Evolutionary conservation across 2,329 filamentous ascomycete species (phyloP).

Genomic region (Fusarium sp.): DNA sequence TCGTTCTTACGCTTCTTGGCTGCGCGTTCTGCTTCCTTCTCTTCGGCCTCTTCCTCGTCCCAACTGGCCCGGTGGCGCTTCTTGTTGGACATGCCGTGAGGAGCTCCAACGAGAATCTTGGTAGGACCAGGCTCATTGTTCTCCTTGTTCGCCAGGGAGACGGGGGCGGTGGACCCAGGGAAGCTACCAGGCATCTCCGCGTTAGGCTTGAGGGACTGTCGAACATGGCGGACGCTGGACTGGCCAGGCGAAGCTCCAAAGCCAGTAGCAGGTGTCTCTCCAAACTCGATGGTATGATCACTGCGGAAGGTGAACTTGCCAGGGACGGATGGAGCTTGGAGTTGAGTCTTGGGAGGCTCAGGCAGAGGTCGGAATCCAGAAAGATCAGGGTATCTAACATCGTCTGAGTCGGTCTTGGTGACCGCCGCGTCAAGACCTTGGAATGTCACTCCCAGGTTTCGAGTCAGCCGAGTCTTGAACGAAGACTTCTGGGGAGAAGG

Average conservation of each 20-base stretch:
- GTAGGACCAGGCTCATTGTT: slow-evolving; percentile 58
- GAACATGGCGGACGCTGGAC: slow-evolving; percentile 70
- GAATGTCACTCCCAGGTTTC: slow-evolving; percentile 43
- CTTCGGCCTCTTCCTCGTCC: slow-evolving; percentile 67
- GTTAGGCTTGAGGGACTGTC: slow-evolving; percentile 60
- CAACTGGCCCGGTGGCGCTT: slow-evolving; percentile 70
- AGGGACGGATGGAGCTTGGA: slow-evolving; percentile 57
- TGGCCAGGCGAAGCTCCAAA: slow-evolving; percentile 71
- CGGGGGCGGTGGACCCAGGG: slow-evolving; percentile 51
- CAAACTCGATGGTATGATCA: slow-evolving; percentile 73
- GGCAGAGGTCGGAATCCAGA: slow-evolving; percentile 54
- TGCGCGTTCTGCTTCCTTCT: slow-evolving; percentile 61
- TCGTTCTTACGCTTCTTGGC: slow-evolving; percentile 70
- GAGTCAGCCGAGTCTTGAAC: slow-evolving; percentile 55
- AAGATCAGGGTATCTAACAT: slow-evolving; percentile 66
- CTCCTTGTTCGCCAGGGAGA: slow-evolving; percentile 64
- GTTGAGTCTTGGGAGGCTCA: slow-evolving; percentile 39
- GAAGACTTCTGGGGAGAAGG: slow-evolving; percentile 69
- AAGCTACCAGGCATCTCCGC: slow-evolving; percentile 68
- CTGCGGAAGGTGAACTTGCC: slow-evolving; percentile 75
- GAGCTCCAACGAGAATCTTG: slow-evolving; percentile 59
- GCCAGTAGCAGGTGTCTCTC: slow-evolving; percentile 58
- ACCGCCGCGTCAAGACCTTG: slow-evolving; percentile 45
- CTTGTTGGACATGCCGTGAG: slow-evolving; percentile 74
- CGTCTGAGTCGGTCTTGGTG: slow-evolving; percentile 43